Evolutionary conservation across 306 rosid genomes (phyloP), one percentile per base, ranked within the genome.

Genomic region (Carpinus viminea): DNA sequence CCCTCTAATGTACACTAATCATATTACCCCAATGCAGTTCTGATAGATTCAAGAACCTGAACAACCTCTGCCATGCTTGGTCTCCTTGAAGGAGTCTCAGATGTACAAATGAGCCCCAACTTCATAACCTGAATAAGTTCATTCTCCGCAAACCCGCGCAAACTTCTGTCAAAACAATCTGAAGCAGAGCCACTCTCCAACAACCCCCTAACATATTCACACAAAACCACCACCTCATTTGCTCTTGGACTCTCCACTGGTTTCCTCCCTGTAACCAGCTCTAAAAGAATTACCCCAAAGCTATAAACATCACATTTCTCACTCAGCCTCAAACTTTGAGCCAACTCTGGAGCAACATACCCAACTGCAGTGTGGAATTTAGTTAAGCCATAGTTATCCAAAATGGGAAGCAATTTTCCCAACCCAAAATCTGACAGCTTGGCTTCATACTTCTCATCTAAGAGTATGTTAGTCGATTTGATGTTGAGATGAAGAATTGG

Each of bases 41-140:
- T 84, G 73, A 95, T 91, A 56, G 99, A 96, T 83, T 96, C 97
- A 15, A 96, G 99, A 84, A 96, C 93, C 85, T 96, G 99, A 78
- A 93, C 93, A 80, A 91, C 96, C 89, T 96, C 97, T 17, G 94
- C 94, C 99, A 96, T 96, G 90, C 97, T 96, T 55, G 98, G 98
- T 83, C 98, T 87, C 83, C 93, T 96, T 21, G 84, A 83, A 80
- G 99, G 93, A 89, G 80, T 90, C 82, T 93, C 97, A 0, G 98
- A 89, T 43, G 98, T 90, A 86, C 98, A 96, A 66, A 91, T 90
- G 75, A 93, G 83, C 55, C 96, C 99, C 89, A 93, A 83, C 85
- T 81, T 93, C 97, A 96, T 93, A 51, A 93, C 97, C 87, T 96
- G 98, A 80, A 96, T 89, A 16, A 96, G 87, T 74, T 96, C 97